Conservation (phyloP, 805 yeast species). For the Metschnikowia amazonensis region DNA sequence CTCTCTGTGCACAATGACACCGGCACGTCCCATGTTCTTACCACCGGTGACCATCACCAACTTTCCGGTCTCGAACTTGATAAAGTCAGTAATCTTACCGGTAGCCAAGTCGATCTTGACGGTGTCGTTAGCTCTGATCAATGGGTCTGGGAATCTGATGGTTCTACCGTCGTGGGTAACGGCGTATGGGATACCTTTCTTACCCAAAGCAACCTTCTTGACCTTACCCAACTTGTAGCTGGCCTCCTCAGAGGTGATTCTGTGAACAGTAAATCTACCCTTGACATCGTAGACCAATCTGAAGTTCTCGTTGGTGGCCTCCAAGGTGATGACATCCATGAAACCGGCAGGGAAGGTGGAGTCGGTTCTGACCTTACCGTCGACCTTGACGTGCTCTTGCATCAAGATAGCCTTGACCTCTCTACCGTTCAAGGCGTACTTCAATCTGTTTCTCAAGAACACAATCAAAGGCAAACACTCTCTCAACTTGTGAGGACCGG, state of each 20-base stretch:
- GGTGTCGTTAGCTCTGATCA: slow-evolving; percentile 94
- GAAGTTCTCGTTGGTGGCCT: slow-evolving; percentile 63
- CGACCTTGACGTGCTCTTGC: slow-evolving; percentile 34
- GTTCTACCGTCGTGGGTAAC: slow-evolving; percentile 99
- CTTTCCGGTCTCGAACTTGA: slow-evolving; percentile 88
- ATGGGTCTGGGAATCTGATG: slow-evolving; percentile 98
- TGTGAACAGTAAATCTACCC: slow-evolving; percentile 99
- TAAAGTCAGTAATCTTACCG: slow-evolving; percentile 87
- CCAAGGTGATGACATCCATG: slow-evolving; percentile 32
- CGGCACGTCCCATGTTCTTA: slow-evolving; percentile 97
- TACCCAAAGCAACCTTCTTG: slow-evolving; percentile 96
- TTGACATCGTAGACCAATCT: slow-evolving; percentile 97
- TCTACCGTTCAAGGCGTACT: slow-evolving; percentile 34
- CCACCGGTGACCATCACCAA: slow-evolving; percentile 95
- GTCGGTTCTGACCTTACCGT: slow-evolving; percentile 34
- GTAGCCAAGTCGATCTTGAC: slow-evolving; percentile 95
- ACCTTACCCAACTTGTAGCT: slow-evolving; percentile 97
- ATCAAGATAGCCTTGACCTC: slow-evolving; percentile 34
- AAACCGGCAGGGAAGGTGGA: slow-evolving; percentile 32
- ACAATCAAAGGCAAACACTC: slow-evolving; percentile 32
- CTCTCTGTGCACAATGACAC: slow-evolving; percentile 94
- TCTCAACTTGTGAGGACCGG: slow-evolving; percentile 36
- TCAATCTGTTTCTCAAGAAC: slow-evolving; percentile 33
- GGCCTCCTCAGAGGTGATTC: slow-evolving; percentile 98
- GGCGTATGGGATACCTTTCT: slow-evolving; percentile 96